phyloP scores from a whole-genome alignment of 306 rosid species.

The Canavalia gladiata region DNA sequence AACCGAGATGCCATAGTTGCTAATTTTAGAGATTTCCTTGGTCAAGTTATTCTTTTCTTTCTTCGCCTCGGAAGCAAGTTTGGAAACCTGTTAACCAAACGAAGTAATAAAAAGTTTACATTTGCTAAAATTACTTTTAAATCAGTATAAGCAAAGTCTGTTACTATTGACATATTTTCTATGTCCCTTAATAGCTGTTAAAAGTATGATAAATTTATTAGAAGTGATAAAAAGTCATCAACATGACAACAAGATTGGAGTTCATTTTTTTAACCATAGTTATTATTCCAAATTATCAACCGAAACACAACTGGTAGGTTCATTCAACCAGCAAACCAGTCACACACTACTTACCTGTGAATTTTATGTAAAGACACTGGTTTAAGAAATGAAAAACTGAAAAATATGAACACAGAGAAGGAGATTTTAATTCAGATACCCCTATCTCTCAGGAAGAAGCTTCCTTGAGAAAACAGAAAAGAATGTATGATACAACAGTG shows the following conservation, averaged over 20 bases:
- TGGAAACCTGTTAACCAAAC: constrained; percentile 71
- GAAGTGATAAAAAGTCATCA: neutral
- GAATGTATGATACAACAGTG: too few relatives aligned
- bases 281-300: neutral
- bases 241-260: neutral
- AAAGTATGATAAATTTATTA: neutral
- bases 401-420: too few relatives aligned
- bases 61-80: constrained; percentile 79
- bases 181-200: neutral
- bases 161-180: constrained; percentile 5
- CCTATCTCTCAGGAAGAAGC: too few relatives aligned
- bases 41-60: constrained; percentile 69
- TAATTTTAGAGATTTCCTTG: constrained; percentile 82
- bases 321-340: neutral
- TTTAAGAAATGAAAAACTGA: too few relatives aligned
- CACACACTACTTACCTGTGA: neutral
- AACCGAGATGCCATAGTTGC: constrained; percentile 88
- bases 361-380: too few relatives aligned
- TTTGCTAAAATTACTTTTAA: neutral
- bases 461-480: too few relatives aligned
- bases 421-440: too few relatives aligned
- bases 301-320: neutral
- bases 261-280: neutral
- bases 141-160: constrained; percentile 2
- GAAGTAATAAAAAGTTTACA: constrained; percentile 42